These are phyloP conservation scores for Nothopassalora personata DNA, from an alignment of 2,329 filamentous ascomycete genomes.

Conservation along the genomic window DNA sequence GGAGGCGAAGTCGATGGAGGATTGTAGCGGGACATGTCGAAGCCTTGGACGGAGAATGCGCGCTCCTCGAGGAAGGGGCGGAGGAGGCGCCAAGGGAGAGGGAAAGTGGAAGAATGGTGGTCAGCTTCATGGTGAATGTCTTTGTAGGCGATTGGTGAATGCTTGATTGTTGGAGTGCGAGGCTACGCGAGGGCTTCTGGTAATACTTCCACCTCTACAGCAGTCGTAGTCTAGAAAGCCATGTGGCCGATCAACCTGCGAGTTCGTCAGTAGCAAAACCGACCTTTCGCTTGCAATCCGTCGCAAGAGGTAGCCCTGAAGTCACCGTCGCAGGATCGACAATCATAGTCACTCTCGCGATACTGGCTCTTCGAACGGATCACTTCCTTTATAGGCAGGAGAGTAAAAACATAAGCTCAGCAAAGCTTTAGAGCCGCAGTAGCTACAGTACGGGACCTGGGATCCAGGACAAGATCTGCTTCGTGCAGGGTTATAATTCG, in stretches of 20 bases:
- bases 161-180: neutral
- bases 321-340: neutral
- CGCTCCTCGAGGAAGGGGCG: constrained; percentile 6
- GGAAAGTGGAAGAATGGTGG: neutral
- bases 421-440: neutral
- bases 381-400: neutral
- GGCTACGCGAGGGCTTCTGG: neutral
- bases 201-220: neutral
- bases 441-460: neutral
- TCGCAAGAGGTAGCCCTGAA: neutral
- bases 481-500: neutral
- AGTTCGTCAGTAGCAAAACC: neutral
- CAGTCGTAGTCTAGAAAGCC: neutral
- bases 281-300: neutral
- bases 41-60: constrained; percentile 27
- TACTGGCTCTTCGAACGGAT: too few species aligned
- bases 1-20: constrained; percentile 28
- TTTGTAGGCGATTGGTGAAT: neutral
- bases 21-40: constrained; percentile 34
- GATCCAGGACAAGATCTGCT: neutral
- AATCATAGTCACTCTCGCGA: neutral
- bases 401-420: neutral
- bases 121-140: neutral
- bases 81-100: constrained; percentile 5
- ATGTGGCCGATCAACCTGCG: neutral